Evolutionary conservation across 495 filamentous ascomycete species (phyloP), one percentile per base, ranked within the genome.

Genomic region (Podospora appendiculata): DNA sequence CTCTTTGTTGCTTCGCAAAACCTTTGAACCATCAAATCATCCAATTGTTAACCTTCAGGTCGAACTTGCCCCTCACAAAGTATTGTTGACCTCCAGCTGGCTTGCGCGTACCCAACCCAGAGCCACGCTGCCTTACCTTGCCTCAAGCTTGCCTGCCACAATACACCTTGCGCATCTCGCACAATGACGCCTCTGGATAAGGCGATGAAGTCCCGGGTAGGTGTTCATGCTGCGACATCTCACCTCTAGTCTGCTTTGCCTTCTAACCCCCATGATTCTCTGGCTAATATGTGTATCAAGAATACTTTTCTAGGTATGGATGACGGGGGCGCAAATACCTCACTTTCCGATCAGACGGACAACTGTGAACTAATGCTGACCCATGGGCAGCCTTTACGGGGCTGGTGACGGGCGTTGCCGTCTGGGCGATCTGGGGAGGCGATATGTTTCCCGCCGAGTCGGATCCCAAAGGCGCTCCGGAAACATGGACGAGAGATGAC

Each of bases 401-500:
- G 18, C 80, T 95, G 56, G 83, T 96, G 41, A 86, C 88, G 3
- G 89, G 87, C 3, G 90, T 86, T 7, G 85, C 90, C 6, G 86
- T 62, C 14, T 95, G 85, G 83, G 78, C 84, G 3, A 94, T 95
- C 54, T 89, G 86, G 85, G 86, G 87, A 47, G 77, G 80, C 25
- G 88, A 89, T 52, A 77, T 95, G 56, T 90, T 95, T 56, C 89
- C 89, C 1, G 58, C 73, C 0, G 68, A 82, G 48, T 55, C 68
- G 25, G 90, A 94, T 65, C 90, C 90, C n/a, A 85, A 70, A 47
- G 90, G 90, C 72, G 82, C 89, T 52, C 89, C 89, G 3, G 76
- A 80, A 34, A 76, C 68, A 17, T 93, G 88, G 88, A 85, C 86
- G 17, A 68, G 71, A 35, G 80, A 85, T 32, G 88, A 93, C 52